Percentiles rank a stretch among this genome's conserved stretches.
phyloP scores from a whole-genome alignment of 1,139 yeast genomes.

The Arxiozyma slooffiae region DNA sequence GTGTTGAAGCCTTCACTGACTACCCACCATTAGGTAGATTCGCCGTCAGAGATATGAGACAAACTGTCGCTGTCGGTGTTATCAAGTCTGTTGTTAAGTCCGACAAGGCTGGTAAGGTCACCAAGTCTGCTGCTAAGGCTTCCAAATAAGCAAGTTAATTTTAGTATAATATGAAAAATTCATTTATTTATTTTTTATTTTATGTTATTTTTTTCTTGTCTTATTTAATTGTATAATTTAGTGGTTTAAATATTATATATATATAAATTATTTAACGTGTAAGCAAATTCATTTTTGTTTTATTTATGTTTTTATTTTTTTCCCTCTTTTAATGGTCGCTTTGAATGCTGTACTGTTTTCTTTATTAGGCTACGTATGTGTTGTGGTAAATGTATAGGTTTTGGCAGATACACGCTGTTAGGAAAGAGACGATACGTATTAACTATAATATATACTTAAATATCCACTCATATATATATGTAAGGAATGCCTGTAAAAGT shows the following conservation, averaged over 20 bases:
- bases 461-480: neutral
- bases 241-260: neutral
- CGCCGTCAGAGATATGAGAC: constrained; percentile 99
- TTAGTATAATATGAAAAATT: neutral
- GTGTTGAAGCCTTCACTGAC: constrained; percentile 93
- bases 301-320: constrained; percentile 1
- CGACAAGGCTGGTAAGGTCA: constrained; percentile 91
- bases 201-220: neutral
- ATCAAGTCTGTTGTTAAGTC: constrained; percentile 96
- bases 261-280: neutral
- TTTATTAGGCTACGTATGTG: neutral
- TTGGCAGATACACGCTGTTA: neutral
- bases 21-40: constrained; percentile 99
- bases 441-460: too few relatives aligned
- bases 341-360: too few relatives aligned
- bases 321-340: neutral
- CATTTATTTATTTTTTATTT: neutral
- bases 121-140: constrained; percentile 99
- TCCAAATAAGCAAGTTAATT: constrained; percentile 52
- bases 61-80: constrained; percentile 99
- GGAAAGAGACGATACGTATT: neutral
- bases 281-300: neutral
- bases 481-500: neutral
- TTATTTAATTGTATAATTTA: neutral
- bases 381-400: neutral